These are phyloP conservation scores for Debaryomycetaceae sp. DNA, from an alignment of 1,139 yeast genomes.

Conservation along the genomic window DNA sequence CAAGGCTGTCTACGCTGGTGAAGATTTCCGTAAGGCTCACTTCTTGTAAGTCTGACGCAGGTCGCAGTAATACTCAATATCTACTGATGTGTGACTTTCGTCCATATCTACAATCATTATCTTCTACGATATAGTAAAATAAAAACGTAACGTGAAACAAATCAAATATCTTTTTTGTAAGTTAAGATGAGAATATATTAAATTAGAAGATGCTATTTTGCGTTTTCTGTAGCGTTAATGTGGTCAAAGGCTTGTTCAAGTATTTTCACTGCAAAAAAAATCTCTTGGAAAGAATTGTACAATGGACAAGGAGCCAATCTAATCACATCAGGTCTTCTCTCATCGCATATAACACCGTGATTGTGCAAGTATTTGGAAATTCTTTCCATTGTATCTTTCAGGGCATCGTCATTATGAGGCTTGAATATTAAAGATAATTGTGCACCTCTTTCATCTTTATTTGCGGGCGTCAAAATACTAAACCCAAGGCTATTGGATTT, in stretches of 20 bases:
- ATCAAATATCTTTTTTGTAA: too few relatives aligned
- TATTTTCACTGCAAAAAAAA: conserved; percentile 42
- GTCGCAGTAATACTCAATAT: background rate
- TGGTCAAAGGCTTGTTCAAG: conserved; percentile 38
- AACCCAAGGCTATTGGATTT: conserved; percentile 38
- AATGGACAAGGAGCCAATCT: conserved; percentile 82
- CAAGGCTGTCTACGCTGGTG: conserved; percentile 87
- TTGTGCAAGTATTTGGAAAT: conserved; percentile 50
- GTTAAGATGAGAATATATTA: too few relatives aligned
- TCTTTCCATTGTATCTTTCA: conserved; percentile 56
- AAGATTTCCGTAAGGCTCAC: conserved; percentile 56
- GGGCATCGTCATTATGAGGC: conserved; percentile 40
- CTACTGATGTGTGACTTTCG: background rate
- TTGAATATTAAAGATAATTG: conserved; percentile 74
- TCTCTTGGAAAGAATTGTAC: conserved; percentile 74
- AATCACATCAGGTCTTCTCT: conserved; percentile 84
- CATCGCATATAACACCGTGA: conserved; percentile 77
- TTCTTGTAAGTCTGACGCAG: conserved; percentile 33
- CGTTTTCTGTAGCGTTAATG: too few relatives aligned
- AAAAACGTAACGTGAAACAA: too few relatives aligned
- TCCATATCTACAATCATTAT: background rate
- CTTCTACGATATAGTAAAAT: too few relatives aligned
- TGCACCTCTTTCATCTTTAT: conserved; percentile 63
- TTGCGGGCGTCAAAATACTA: conserved; percentile 69
- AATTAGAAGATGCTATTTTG: too few relatives aligned